These are phyloP conservation scores for Citrullus mucosospermus DNA, from an alignment of 306 rosid species.

Conservation along the genomic window DNA sequence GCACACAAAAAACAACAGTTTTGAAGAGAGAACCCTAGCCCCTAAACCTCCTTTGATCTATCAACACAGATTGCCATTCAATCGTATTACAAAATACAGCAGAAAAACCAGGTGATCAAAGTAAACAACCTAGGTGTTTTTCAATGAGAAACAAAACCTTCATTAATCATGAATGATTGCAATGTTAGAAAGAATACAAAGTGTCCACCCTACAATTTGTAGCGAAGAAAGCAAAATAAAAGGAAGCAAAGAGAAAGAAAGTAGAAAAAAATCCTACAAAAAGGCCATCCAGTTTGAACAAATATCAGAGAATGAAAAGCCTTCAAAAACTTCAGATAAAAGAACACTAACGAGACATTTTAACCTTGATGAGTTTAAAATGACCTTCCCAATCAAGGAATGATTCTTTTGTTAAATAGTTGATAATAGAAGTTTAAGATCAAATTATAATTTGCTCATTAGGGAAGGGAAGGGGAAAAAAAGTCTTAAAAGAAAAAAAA, in stretches of 20 bases:
- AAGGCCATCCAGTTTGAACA: neutral
- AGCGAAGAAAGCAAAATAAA: neutral
- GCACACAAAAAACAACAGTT: neutral
- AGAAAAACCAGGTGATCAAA: neutral
- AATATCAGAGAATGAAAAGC: neutral
- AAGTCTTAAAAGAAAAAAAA: neutral
- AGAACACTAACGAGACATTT: too few relatives aligned
- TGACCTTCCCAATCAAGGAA: neutral
- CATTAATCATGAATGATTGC: neutral
- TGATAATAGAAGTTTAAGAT: neutral
- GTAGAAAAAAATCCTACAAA: neutral
- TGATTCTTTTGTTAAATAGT: neutral
- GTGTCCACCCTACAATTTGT: neutral
- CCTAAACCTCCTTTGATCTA: neutral
- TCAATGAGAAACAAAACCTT: neutral
- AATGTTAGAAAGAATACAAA: neutral
- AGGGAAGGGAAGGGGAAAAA: neutral
- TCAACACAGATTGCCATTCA: neutral
- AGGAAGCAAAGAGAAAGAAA: too few relatives aligned
- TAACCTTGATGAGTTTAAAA: too few relatives aligned
- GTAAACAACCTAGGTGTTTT: neutral
- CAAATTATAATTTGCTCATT: neutral
- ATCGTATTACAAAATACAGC: neutral
- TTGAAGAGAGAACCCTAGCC: neutral
- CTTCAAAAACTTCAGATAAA: neutral